Conservation (phyloP, 352 stramenopile species). For the Phytopythium cucurbitacearum region DNA sequence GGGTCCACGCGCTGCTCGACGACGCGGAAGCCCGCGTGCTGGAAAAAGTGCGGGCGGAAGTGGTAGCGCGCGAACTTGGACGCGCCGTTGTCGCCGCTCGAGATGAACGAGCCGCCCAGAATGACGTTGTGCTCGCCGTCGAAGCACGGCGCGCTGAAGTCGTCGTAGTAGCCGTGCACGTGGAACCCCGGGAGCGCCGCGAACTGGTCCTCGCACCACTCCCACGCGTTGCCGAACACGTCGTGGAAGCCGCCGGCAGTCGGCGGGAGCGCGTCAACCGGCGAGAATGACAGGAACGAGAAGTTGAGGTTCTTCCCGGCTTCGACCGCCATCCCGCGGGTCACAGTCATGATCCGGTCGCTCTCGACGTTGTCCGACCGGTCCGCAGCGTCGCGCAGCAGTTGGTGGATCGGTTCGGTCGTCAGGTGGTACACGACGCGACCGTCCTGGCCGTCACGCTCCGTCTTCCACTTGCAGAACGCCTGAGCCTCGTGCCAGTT, state of each 20-base stretch:
- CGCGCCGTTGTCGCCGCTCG: constrained; percentile 91
- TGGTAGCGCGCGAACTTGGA: constrained; percentile 95
- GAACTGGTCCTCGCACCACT: constrained; percentile 96
- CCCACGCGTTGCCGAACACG: constrained; percentile 95
- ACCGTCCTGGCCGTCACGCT: constrained; percentile 44
- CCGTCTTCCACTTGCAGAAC: constrained; percentile 86
- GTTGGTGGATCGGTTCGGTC: constrained; percentile 92
- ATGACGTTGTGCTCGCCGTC: constrained; percentile 96
- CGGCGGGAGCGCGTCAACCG: constrained; percentile 79
- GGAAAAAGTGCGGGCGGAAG: constrained; percentile 96
- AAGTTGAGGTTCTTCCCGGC: constrained; percentile 91
- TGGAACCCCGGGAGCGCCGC: constrained; percentile 91
- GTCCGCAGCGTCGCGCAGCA: constrained; percentile 74
- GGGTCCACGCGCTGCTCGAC: constrained; percentile 82
- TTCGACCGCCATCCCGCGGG: too few relatives aligned
- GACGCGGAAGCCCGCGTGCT: constrained; percentile 95
- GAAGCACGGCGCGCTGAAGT: constrained; percentile 98
- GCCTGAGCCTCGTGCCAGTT: constrained; percentile 95
- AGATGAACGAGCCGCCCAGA: constrained; percentile 95
- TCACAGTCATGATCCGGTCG: constrained; percentile 77
- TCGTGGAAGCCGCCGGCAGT: constrained; percentile 88
- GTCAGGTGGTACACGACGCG: constrained; percentile 82
- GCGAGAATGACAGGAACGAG: constrained; percentile 87
- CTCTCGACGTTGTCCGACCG: constrained; percentile 31
- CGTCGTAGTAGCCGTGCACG: constrained; percentile 92